Percentiles rank a stretch among this genome's conserved stretches.
These are phyloP conservation scores for Cymbopogon flexuosus DNA, from an alignment of 202 grass and related monocot species.

Conservation along the genomic window DNA sequence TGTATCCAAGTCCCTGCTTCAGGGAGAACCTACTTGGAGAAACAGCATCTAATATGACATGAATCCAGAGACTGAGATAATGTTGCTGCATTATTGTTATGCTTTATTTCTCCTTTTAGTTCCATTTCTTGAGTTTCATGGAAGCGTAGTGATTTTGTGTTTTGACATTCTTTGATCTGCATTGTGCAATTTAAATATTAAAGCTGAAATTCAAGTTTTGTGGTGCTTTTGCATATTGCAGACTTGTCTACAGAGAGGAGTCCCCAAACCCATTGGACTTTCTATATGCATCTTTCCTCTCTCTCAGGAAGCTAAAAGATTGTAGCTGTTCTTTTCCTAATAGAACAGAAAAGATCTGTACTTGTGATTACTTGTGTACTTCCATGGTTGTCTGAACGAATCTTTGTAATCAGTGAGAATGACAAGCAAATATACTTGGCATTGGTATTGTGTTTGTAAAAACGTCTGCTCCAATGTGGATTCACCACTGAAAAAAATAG, in stretches of 20 bases:
- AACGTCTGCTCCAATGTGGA: neutral
- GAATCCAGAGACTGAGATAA: conserved; percentile 20
- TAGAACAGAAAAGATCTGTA: neutral
- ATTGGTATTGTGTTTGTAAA: neutral
- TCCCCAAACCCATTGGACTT: neutral
- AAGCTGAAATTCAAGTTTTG: neutral
- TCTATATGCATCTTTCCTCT: neutral
- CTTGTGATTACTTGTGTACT: conserved; percentile 23
- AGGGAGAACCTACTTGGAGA: conserved; percentile 48
- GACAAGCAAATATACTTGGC: conserved; percentile 1
- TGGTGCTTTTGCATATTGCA: neutral
- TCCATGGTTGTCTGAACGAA: neutral
- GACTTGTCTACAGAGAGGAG: neutral
- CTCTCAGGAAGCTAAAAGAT: neutral
- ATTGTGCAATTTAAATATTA: neutral
- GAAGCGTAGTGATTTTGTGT: neutral
- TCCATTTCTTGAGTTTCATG: neutral
- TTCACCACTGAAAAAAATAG: no score
- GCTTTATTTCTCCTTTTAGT: neutral
- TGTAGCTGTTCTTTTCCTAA: neutral
- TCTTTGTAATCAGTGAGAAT: neutral
- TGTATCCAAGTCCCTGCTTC: conserved; percentile 42
- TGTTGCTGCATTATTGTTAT: neutral
- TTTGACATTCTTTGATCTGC: neutral
- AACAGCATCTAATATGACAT: conserved; percentile 32